Percentiles rank a stretch among this genome's conserved stretches.
phyloP scores from a whole-genome alignment of 1,284 basidiomycete species.

The Porphyrellus sp. region DNA sequence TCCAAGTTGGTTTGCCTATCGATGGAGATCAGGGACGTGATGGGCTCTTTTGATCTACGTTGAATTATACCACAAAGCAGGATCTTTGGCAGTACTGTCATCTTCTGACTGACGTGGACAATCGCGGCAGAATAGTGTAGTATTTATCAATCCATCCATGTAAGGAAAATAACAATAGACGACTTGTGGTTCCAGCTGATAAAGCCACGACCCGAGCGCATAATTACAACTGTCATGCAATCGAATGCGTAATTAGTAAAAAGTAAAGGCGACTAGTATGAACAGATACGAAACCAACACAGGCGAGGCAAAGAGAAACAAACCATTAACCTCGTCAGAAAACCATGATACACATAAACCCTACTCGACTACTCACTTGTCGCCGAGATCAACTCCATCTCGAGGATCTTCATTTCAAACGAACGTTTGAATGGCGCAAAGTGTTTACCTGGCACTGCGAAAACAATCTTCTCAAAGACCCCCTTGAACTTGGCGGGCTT shows the following conservation, averaged over 20 bases:
- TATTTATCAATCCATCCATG: background rate
- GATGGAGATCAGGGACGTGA: background rate
- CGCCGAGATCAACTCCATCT: constrained; percentile 38
- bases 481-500: constrained; percentile 38
- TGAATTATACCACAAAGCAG: constrained; percentile 25
- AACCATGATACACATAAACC: background rate
- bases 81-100: constrained; percentile 20
- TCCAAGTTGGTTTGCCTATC: constrained; percentile 71
- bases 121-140: too few species aligned
- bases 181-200: background rate
- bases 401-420: constrained; percentile 44
- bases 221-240: background rate
- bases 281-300: background rate
- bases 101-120: too few species aligned
- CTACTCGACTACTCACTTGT: constrained; percentile 26
- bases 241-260: background rate
- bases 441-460: constrained; percentile 43
- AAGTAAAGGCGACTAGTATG: background rate
- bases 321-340: background rate
- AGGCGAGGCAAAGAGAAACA: background rate
- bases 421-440: constrained; percentile 40
- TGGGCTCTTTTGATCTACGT: background rate
- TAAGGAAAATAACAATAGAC: background rate
- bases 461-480: constrained; percentile 45
- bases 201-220: background rate